These are phyloP conservation scores for Heterobasidion occidentale DNA, from an alignment of 1,284 basidiomycete genomes.

Conservation along the genomic window DNA sequence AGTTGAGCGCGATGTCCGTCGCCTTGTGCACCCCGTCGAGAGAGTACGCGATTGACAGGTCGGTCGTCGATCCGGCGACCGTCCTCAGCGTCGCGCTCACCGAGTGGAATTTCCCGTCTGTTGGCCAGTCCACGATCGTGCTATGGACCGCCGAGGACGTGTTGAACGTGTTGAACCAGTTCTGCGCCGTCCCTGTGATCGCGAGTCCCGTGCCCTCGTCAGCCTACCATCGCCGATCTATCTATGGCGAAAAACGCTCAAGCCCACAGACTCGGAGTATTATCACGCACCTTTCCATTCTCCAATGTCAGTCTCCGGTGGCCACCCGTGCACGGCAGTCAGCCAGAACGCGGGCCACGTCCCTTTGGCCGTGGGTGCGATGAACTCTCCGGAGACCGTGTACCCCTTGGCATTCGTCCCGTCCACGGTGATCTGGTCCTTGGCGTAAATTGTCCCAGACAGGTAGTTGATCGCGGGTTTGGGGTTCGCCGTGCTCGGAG, in stretches of 20 bases:
- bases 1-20: slow-evolving; percentile 31
- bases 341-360: slow-evolving; percentile 39
- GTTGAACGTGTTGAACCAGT: slow-evolving; percentile 38
- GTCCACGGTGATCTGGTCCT: slow-evolving; percentile 30
- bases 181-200: slow-evolving; percentile 27
- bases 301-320: slow-evolving; percentile 34
- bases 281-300: slow-evolving; percentile 29
- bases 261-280: neutral
- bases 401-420: slow-evolving; percentile 12
- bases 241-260: too few relatives aligned
- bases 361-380: slow-evolving; percentile 29
- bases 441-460: slow-evolving; percentile 28
- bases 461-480: slow-evolving; percentile 13
- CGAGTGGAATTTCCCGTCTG: slow-evolving; percentile 34
- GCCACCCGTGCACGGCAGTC: slow-evolving; percentile 31
- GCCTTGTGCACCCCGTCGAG: slow-evolving; percentile 27
- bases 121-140: slow-evolving; percentile 31
- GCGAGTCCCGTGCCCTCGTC: too few relatives aligned
- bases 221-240: too few relatives aligned
- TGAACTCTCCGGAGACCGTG: slow-evolving; percentile 34
- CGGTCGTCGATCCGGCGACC: neutral
- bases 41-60: slow-evolving; percentile 30
- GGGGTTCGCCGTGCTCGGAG: slow-evolving; percentile 30
- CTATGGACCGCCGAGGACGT: slow-evolving; percentile 31
- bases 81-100: slow-evolving; percentile 21